Evolutionary conservation across 768 basidiomycete species (phyloP), one percentile per base, ranked within the genome.

Genomic region (Mrakia gelida): DNA sequence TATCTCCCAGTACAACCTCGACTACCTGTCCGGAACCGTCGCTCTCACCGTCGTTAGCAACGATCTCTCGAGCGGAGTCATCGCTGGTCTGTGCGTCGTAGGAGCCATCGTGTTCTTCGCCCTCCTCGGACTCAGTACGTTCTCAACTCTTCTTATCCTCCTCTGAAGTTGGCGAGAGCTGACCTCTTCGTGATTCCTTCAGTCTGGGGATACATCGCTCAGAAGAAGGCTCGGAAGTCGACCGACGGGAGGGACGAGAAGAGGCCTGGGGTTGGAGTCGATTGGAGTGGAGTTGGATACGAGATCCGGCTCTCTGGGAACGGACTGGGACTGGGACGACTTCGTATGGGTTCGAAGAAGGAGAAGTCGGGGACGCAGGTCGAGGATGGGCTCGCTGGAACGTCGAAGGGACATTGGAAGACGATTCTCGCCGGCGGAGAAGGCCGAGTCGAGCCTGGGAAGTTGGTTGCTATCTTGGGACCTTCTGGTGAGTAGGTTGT

Each of bases 391-490:
- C 32, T 15, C 43, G 38, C 38, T 49, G 63, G 21, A 73, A 79
- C 23, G 76, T 23, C 34, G 80, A 80, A 43, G 45, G 80, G 81
- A 75, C 52, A 80, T 75, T 89, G 90, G 71, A 89, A 91, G 81
- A 86, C 88, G 54, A 87, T 97, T 23, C 85, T 98, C 59, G 90
- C 93, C 81, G 85, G 86, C 59, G 87, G 94, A 43, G 89, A 85
- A 70, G 95, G 95, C 0, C 83, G 84, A 15, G 89, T 96, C n/a
- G 85, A 86, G 3, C 89, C 93, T 0, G 94, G 95, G 15, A 89
- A 92, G 79, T 90, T 97, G 86, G 90, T 94, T 88, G 92, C 92
- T n/a, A 89, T 97, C 75, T 88, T 98, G 4, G 95, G 95, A 0
- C 94, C 95, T 0, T 45, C 67, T 41, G 67, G 67, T 45, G 23